Base-by-base conservation (phyloP, 73 alveolate species). In the Paramecium pentaurelia region DNA sequence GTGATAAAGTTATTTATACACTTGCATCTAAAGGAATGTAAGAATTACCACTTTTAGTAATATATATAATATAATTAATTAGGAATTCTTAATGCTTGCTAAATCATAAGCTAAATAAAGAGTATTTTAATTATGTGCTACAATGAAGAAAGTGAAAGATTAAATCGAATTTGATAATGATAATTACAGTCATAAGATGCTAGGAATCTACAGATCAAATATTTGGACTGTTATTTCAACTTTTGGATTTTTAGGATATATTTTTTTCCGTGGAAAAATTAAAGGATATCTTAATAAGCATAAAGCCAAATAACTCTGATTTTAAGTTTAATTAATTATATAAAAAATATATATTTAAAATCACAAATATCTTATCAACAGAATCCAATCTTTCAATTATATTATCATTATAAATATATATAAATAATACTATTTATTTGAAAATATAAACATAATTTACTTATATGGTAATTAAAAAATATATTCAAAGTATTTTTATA, bases 81-180 rank as follows among this genome's bases (percentile, higher is more conserved):
- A 75, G 88, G 71, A 80, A 80, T 80, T 80, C 14, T 47, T 80
- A 12, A 18, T 80, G 34, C 58, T 80, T 25, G 75, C 77, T 1
- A 80, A 80, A 80, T 27, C 42, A 9, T 47, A 80, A 80, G 71
- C 91, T n/a, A 80, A 80, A 14, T 44, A 80, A 44, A 80, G 58
- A 49, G 75, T 80, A 0, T 32, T 16, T 80, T 45, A 80, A 80
- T 42, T 80, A 9, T 80, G 91, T 44, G 91, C 91, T 18, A 80
- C 91, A 0, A 80, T 49, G 91, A 45, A 34, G 27, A 80, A 80
- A 45, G 77, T 80, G 3, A 80, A 12, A 25, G 75, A 42, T 45
- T 80, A 80, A 75, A 42, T 80, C 0, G 73, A 80, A 25, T 80
- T 80, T 49, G 91, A 80, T 80, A 27, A 34, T 47, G 91, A 80